These are phyloP conservation scores for Globisporangium mamillatum DNA, from an alignment of 352 stramenopile genomes.

Conservation along the genomic window DNA sequence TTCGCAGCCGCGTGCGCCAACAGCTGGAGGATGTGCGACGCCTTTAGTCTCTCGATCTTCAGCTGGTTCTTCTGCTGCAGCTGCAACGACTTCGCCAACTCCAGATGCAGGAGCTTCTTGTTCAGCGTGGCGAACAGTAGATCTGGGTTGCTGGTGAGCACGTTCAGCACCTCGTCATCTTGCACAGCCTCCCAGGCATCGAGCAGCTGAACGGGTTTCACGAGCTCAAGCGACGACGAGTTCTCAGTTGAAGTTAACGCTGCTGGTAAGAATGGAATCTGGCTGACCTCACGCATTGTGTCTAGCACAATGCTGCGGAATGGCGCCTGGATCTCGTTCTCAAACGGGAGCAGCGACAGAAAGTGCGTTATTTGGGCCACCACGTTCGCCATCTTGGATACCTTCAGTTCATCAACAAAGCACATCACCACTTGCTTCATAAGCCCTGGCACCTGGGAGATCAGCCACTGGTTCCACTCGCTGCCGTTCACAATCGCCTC, in stretches of 20 bases:
- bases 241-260: neutral
- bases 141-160: constrained; percentile 16
- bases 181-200: constrained; percentile 34
- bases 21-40: constrained; percentile 59
- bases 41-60: constrained; percentile 59
- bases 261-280: constrained; percentile 43
- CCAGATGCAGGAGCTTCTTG: constrained; percentile 53
- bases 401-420: constrained; percentile 18
- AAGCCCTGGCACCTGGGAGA: constrained; percentile 63
- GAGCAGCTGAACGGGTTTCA: constrained; percentile 40
- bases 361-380: constrained; percentile 33
- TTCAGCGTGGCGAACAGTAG: constrained; percentile 30
- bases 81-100: constrained; percentile 36
- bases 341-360: constrained; percentile 54
- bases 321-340: constrained; percentile 69
- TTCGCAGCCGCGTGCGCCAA: constrained; percentile 34
- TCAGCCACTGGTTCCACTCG: constrained; percentile 88
- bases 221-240: constrained; percentile 11
- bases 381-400: neutral
- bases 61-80: constrained; percentile 54
- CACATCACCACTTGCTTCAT: constrained; percentile 26
- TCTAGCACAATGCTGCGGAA: constrained; percentile 60
- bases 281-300: constrained; percentile 54
- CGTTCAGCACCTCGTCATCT: constrained; percentile 18
- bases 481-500: constrained; percentile 81